Evolutionary conservation across 495 filamentous ascomycete species (phyloP).

Genomic region (Penicillium pancosmium): DNA sequence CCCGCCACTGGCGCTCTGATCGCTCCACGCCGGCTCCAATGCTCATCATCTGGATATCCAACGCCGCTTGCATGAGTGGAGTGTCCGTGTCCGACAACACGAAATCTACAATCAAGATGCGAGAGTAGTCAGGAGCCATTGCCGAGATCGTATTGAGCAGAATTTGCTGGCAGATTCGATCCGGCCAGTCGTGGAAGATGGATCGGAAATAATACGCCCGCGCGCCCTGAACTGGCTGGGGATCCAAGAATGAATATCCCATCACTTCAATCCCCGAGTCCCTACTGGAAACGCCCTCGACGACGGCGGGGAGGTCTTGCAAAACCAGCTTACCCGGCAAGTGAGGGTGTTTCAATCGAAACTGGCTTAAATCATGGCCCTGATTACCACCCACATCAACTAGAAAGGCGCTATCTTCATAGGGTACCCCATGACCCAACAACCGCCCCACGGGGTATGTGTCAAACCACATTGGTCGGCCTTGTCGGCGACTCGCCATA

Average conservation of each 20-base stretch:
- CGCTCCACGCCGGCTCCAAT: conserved; percentile 44
- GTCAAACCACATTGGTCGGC: conserved; percentile 41
- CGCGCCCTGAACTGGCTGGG: conserved; percentile 41
- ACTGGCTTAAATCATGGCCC: conserved; percentile 39
- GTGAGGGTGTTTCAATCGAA: conserved; percentile 26
- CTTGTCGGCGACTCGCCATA: conserved; percentile 42
- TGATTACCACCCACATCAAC: conserved; percentile 48
- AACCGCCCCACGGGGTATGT: conserved; percentile 36
- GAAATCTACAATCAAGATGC: conserved; percentile 42
- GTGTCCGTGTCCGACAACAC: conserved; percentile 40
- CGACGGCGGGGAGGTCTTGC: conserved; percentile 40
- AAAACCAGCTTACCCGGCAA: conserved; percentile 29
- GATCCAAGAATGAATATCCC: conserved; percentile 39
- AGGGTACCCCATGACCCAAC: conserved; percentile 20
- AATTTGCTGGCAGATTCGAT: conserved; percentile 40
- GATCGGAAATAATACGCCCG: conserved; percentile 45
- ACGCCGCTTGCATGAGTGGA: conserved; percentile 35
- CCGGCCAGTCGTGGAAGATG: conserved; percentile 52
- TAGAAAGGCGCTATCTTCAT: conserved; percentile 36
- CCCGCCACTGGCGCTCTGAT: conserved; percentile 41
- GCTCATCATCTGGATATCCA: conserved; percentile 53
- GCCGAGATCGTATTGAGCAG: conserved; percentile 40
- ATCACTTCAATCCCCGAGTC: conserved; percentile 33
- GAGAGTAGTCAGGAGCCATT: conserved; percentile 38
- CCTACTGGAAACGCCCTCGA: conserved; percentile 13